phyloP scores from a whole-genome alignment of 352 stramenopile genomes.

The Globisporangium okanoganense region DNA sequence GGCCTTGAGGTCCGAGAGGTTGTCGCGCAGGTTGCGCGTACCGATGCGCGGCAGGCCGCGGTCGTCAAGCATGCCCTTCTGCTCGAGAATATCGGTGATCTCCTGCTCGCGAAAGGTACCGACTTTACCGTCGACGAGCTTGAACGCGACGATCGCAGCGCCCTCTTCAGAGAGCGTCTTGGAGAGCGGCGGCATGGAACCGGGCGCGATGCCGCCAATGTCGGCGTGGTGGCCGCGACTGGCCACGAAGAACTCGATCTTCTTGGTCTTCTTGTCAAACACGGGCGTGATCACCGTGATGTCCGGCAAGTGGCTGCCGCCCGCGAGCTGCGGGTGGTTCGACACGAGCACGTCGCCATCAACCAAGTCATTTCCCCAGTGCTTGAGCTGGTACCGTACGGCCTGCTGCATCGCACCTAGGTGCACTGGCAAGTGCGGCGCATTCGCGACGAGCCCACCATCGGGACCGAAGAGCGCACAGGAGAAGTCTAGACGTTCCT shows the following conservation, averaged over 20 bases:
- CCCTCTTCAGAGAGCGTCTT: constrained; percentile 97
- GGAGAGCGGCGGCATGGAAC: constrained; percentile 94
- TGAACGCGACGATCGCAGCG: constrained; percentile 99
- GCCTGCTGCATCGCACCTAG: constrained; percentile 98
- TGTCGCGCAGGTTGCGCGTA: constrained; percentile 96
- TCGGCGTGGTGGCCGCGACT: constrained; percentile 98
- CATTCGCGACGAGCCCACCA: constrained; percentile 98
- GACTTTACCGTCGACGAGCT: constrained; percentile 93
- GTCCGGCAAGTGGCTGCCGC: constrained; percentile 96
- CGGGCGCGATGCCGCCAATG: constrained; percentile 96
- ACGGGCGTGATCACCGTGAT: constrained; percentile 99
- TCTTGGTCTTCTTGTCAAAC: constrained; percentile 87
- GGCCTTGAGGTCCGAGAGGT: constrained; percentile 96
- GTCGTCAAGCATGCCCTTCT: constrained; percentile 85
- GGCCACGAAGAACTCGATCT: constrained; percentile 98
- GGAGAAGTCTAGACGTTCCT: constrained; percentile 98
- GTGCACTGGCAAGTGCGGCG: constrained; percentile 98
- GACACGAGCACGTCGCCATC: constrained; percentile 98
- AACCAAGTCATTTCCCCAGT: constrained; percentile 89
- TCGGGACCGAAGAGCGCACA: constrained; percentile 98
- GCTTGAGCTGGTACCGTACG: constrained; percentile 93
- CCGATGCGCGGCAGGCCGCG: constrained; percentile 84
- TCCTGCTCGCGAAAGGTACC: constrained; percentile 96
- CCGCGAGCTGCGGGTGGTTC: constrained; percentile 98
- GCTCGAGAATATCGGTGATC: constrained; percentile 94